Conservation (phyloP, 768 basidiomycete genomes). For the Leccinum incarnatum region DNA sequence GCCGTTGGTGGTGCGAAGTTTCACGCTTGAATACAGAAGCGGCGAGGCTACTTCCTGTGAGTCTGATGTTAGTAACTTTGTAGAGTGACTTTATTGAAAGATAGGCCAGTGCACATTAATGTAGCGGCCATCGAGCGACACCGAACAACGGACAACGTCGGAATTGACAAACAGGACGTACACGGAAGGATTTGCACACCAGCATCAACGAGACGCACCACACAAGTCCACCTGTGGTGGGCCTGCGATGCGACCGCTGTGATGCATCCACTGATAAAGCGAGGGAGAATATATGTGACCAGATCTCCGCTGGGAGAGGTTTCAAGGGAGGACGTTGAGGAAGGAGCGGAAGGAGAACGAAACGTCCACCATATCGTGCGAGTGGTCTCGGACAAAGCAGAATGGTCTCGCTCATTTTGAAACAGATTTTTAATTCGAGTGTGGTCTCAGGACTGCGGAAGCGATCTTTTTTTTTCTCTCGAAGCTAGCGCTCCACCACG, state of each 20-base stretch:
- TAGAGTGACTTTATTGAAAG: not conserved
- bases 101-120: not conserved
- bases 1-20: slow-evolving; percentile 39
- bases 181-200: slow-evolving; percentile 41
- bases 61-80: slow-evolving; percentile 14
- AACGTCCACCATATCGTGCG: slow-evolving; percentile 52
- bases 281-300: slow-evolving; percentile 57
- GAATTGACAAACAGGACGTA: slow-evolving; percentile 22
- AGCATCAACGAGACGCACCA: slow-evolving; percentile 32
- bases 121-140: slow-evolving; percentile 3
- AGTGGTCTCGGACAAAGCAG: slow-evolving; percentile 69
- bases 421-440: not conserved
- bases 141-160: not conserved
- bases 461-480: slow-evolving; percentile 1
- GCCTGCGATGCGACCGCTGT: slow-evolving; percentile 6
- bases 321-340: slow-evolving; percentile 50
- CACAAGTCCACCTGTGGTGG: slow-evolving; percentile 1
- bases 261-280: slow-evolving; percentile 22
- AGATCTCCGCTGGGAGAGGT: slow-evolving; percentile 67
- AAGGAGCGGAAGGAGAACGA: slow-evolving; percentile 68
- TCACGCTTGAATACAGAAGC: slow-evolving; percentile 57
- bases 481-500: not conserved
- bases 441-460: not conserved
- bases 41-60: slow-evolving; percentile 64
- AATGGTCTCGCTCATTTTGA: slow-evolving; percentile 38